Evolutionary conservation across 805 yeast species (phyloP).

Genomic region (Barnettozyma vustinii): DNA sequence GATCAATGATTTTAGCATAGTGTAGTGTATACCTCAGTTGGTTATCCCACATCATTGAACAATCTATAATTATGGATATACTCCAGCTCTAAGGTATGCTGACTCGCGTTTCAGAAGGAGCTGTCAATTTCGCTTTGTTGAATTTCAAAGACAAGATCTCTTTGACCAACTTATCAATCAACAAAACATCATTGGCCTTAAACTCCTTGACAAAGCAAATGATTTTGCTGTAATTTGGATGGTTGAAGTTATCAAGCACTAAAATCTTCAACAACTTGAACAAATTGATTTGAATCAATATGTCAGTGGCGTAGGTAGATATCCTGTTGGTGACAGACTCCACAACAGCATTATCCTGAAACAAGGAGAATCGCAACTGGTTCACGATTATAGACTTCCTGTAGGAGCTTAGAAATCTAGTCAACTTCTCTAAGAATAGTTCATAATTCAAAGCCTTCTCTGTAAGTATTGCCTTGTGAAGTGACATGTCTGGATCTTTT

Average conservation of each 20-base stretch:
- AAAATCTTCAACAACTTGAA: constrained; percentile 20
- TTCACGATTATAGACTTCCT: constrained; percentile 15
- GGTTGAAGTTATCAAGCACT: constrained; percentile 8
- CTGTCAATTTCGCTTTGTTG: not conserved
- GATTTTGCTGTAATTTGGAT: constrained; percentile 13
- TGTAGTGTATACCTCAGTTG: too few species aligned
- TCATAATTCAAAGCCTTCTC: constrained; percentile 38
- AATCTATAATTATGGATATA: not conserved
- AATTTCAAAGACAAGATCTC: constrained; percentile 15
- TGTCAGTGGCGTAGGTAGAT: constrained; percentile 8
- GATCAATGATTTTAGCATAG: too few species aligned
- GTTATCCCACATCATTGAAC: not conserved
- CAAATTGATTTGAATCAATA: constrained; percentile 16
- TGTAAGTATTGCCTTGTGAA: constrained; percentile 36
- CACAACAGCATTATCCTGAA: constrained; percentile 13
- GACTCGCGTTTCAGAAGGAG: too few species aligned
- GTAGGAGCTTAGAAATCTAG: constrained; percentile 25
- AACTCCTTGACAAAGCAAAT: constrained; percentile 4
- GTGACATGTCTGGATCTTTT: constrained; percentile 27
- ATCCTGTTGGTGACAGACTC: constrained; percentile 12
- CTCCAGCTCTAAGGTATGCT: not conserved
- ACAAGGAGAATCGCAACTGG: constrained; percentile 18
- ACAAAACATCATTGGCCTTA: constrained; percentile 10
- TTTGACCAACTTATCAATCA: constrained; percentile 20
- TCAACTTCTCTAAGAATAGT: constrained; percentile 36